These are phyloP conservation scores for Capillidium rhysosporum DNA, from an alignment of 371 early-diverging fungal species.

Conservation along the genomic window DNA sequence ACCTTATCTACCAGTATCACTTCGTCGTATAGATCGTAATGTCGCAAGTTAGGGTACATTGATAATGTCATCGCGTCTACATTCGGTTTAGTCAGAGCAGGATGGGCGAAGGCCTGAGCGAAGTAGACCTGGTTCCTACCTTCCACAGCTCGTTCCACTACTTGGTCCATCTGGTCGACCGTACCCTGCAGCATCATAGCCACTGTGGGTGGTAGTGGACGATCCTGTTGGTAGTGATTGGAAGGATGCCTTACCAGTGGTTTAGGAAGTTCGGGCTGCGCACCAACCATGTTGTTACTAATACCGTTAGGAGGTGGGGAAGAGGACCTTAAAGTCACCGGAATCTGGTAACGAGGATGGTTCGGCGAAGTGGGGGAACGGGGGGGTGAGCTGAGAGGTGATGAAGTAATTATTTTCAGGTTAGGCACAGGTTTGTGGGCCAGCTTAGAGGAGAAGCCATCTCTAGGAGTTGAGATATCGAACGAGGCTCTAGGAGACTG, in stretches of 20 bases:
- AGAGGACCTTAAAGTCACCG: not conserved
- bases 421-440: not conserved
- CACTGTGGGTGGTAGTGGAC: not conserved
- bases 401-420: no score
- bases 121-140: not conserved
- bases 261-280: not conserved
- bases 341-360: not conserved
- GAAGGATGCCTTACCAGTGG: not conserved
- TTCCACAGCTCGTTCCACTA: not conserved
- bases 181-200: not conserved
- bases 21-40: constrained; percentile 3
- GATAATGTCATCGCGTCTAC: not conserved
- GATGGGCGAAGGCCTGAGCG: constrained; percentile 4
- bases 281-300: not conserved
- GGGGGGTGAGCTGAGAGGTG: not conserved
- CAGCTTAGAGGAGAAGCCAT: no score
- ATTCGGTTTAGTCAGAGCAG: constrained; percentile 2
- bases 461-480: not conserved
- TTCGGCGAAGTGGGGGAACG: not conserved
- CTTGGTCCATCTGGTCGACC: not conserved
- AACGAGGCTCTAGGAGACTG: constrained; percentile 1
- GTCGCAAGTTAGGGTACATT: not conserved
- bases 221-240: not conserved
- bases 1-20: not conserved
- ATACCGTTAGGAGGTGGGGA: not conserved